Conservation (phyloP, 2,329 filamentous ascomycete species). For the Fusarium sp. region DNA sequence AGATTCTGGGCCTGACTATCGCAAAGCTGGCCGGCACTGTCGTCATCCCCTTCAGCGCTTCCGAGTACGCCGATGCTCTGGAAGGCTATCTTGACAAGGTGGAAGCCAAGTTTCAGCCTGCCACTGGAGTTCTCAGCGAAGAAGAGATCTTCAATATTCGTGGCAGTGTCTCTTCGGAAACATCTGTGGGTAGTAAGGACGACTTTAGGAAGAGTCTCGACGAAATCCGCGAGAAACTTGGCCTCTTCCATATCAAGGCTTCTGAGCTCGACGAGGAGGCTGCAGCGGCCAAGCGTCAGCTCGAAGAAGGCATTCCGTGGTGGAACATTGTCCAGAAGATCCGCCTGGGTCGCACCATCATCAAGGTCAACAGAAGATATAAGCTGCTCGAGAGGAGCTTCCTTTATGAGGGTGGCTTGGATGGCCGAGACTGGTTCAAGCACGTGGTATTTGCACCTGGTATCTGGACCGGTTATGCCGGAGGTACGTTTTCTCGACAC, state of each 20-base stretch:
- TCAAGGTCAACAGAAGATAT: slow-evolving; percentile 80
- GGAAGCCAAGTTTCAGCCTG: slow-evolving; percentile 58
- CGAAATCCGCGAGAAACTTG: slow-evolving; percentile 53
- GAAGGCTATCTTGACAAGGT: slow-evolving; percentile 62
- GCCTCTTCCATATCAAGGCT: slow-evolving; percentile 54
- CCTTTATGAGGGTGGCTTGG: slow-evolving; percentile 78
- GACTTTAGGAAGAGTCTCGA: slow-evolving; percentile 55
- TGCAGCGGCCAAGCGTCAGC: slow-evolving; percentile 55
- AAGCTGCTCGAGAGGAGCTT: slow-evolving; percentile 86
- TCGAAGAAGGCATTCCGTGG: slow-evolving; percentile 73
- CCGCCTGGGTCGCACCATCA: slow-evolving; percentile 70
- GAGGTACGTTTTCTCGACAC: slow-evolving; percentile 61
- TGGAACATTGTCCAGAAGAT: slow-evolving; percentile 79
- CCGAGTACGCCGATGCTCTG: slow-evolving; percentile 71
- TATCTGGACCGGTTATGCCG: slow-evolving; percentile 90
- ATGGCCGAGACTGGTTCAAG: slow-evolving; percentile 89
- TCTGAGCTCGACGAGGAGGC: slow-evolving; percentile 59
- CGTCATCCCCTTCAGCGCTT: slow-evolving; percentile 71
- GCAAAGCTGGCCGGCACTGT: slow-evolving; percentile 70
- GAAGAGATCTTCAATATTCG: slow-evolving; percentile 49
- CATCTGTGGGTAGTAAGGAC: slow-evolving; percentile 51
- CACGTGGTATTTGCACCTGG: slow-evolving; percentile 94
- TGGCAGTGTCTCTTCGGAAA: slow-evolving; percentile 38
- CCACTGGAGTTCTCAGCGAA: slow-evolving; percentile 38
- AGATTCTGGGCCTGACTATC: slow-evolving; percentile 70